Conservation (phyloP, 2,329 filamentous ascomycete genomes). For the Trichoderma koningiopsis region DNA sequence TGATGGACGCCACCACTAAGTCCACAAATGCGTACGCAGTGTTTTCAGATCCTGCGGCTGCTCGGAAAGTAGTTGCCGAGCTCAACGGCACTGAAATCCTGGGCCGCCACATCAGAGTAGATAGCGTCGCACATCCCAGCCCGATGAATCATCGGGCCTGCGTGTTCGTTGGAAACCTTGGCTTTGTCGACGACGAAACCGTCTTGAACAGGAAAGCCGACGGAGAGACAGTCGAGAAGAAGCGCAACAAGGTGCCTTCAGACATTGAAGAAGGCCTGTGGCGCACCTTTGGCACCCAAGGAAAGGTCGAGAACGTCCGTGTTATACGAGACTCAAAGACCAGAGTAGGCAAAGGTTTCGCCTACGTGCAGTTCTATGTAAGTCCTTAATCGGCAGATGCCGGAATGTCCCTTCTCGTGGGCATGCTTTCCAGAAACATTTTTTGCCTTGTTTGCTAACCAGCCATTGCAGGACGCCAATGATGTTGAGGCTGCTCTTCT, state of each 20-base stretch:
- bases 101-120: constrained; percentile 85
- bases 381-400: constrained; percentile 33
- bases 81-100: constrained; percentile 86
- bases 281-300: constrained; percentile 73
- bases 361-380: constrained; percentile 92
- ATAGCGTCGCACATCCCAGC: constrained; percentile 85
- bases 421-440: not conserved
- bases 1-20: constrained; percentile 89
- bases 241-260: constrained; percentile 72
- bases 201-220: constrained; percentile 66
- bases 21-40: constrained; percentile 95
- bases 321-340: constrained; percentile 89
- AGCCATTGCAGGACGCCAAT: constrained; percentile 65
- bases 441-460: not conserved
- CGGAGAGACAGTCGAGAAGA: constrained; percentile 69
- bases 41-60: constrained; percentile 74
- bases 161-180: constrained; percentile 94
- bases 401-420: not conserved
- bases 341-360: constrained; percentile 92
- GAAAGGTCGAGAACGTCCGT: constrained; percentile 88
- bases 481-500: constrained; percentile 88
- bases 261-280: constrained; percentile 94
- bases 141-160: constrained; percentile 83
- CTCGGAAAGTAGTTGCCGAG: constrained; percentile 71
- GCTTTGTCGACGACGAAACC: constrained; percentile 91